Percentiles rank a stretch among this genome's conserved stretches.
phyloP scores from a whole-genome alignment of 495 filamentous ascomycete species.

The Aspergillus mulundensis region DNA sequence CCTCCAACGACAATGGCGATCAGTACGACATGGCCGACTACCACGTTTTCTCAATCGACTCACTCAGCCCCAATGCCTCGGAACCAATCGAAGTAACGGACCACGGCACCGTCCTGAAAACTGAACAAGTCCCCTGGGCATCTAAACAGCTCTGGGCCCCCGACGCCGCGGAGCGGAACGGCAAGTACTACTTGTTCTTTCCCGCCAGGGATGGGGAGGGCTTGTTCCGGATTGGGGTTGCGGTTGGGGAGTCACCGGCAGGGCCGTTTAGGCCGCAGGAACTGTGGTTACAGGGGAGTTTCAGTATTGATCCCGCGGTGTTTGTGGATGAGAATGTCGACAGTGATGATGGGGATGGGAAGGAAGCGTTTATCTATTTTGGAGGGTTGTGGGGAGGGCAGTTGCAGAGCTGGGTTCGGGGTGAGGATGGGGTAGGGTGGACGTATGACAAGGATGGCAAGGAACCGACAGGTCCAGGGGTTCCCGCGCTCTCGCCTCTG shows the following conservation, averaged over 20 bases:
- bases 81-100: constrained; percentile 29
- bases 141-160: constrained; percentile 48
- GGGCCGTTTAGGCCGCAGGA: constrained; percentile 44
- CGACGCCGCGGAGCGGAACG: constrained; percentile 40
- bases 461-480: constrained; percentile 49
- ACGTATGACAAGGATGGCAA: constrained; percentile 50
- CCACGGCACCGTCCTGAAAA: constrained; percentile 39
- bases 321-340: constrained; percentile 44
- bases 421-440: constrained; percentile 7
- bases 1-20: constrained; percentile 75
- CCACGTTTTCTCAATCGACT: constrained; percentile 46
- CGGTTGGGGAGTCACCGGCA: constrained; percentile 36
- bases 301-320: constrained; percentile 47
- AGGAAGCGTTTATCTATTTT: constrained; percentile 45
- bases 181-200: constrained; percentile 49
- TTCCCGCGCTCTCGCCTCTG: constrained; percentile 51
- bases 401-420: constrained; percentile 50
- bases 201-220: constrained; percentile 44
- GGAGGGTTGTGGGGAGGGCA: constrained; percentile 68
- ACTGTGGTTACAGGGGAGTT: constrained; percentile 34
- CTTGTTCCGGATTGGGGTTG: constrained; percentile 60
- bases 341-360: neutral
- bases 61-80: constrained; percentile 14
- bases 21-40: constrained; percentile 71
- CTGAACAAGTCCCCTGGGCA: constrained; percentile 41